Conservation (phyloP, 2,329 filamentous ascomycete genomes). For the Purpureocillium takamizusanense region DNA sequence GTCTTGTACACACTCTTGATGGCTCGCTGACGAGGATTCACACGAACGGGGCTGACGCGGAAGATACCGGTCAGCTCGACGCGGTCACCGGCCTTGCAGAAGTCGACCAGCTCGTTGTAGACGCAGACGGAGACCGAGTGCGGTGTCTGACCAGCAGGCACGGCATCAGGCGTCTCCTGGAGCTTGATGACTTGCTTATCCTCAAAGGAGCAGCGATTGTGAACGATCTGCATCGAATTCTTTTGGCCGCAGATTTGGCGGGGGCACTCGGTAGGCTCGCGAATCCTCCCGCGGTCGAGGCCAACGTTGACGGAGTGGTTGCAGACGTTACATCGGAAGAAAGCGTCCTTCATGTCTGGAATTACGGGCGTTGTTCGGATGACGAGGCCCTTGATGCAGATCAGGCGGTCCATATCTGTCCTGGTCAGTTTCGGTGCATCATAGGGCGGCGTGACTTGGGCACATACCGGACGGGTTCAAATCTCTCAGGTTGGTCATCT, state of each 20-base stretch:
- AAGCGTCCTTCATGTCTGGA: slow-evolving; percentile 97
- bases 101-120: slow-evolving; percentile 94
- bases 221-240: slow-evolving; percentile 97
- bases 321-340: slow-evolving; percentile 92
- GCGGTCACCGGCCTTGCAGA: slow-evolving; percentile 95
- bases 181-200: slow-evolving; percentile 99
- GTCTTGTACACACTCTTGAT: slow-evolving; percentile 98
- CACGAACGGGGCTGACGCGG: slow-evolving; percentile 83
- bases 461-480: slow-evolving; percentile 71
- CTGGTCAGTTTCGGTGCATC: background rate
- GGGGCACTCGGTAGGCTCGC: slow-evolving; percentile 85
- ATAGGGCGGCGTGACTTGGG: background rate
- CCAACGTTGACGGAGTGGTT: slow-evolving; percentile 85
- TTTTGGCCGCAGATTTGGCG: slow-evolving; percentile 70
- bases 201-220: slow-evolving; percentile 89
- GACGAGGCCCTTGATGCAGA: slow-evolving; percentile 90
- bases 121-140: slow-evolving; percentile 94
- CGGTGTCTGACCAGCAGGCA: slow-evolving; percentile 92
- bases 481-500: slow-evolving; percentile 83
- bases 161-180: slow-evolving; percentile 90
- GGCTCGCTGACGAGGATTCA: slow-evolving; percentile 86
- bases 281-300: slow-evolving; percentile 91
- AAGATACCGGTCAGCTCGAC: slow-evolving; percentile 96
- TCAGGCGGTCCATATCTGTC: slow-evolving; percentile 85
- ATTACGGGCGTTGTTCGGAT: slow-evolving; percentile 95